Evolutionary conservation across 1,284 basidiomycete genomes (phyloP).

Genomic region (Cryptococcus sp.): DNA sequence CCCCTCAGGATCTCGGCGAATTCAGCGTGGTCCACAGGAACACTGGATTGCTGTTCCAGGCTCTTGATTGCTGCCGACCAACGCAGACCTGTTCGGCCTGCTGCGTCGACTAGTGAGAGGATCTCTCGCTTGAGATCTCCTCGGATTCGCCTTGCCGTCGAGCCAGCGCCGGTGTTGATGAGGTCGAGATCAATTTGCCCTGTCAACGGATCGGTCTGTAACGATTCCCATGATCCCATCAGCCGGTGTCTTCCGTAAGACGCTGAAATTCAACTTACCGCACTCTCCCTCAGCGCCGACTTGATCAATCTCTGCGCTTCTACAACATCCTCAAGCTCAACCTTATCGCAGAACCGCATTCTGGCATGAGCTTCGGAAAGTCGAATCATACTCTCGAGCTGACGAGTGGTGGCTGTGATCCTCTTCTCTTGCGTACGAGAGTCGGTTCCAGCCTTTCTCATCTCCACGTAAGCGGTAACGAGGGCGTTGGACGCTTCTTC

Average conservation of each 20-base stretch:
- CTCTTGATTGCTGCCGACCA: slow-evolving; percentile 76
- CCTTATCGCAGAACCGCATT: slow-evolving; percentile 84
- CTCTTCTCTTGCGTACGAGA: slow-evolving; percentile 83
- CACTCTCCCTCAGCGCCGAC: slow-evolving; percentile 89
- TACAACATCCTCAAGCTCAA: slow-evolving; percentile 82
- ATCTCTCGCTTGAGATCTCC: slow-evolving; percentile 80
- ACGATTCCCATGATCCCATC: too few relatives aligned
- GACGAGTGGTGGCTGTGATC: slow-evolving; percentile 96
- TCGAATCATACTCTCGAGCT: slow-evolving; percentile 98
- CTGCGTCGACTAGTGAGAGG: slow-evolving; percentile 66
- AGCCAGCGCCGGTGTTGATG: slow-evolving; percentile 88
- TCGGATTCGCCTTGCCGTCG: slow-evolving; percentile 75
- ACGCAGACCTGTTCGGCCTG: slow-evolving; percentile 65
- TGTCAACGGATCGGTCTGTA: slow-evolving; percentile 81
- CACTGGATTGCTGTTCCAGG: slow-evolving; percentile 74
- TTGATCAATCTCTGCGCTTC: slow-evolving; percentile 93
- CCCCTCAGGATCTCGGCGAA: slow-evolving; percentile 78
- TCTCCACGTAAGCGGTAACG: slow-evolving; percentile 85
- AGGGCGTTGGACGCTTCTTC: slow-evolving; percentile 83
- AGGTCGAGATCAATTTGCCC: slow-evolving; percentile 91
- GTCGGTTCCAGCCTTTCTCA: slow-evolving; percentile 89
- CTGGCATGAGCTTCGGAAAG: slow-evolving; percentile 93
- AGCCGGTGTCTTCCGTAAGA: not conserved
- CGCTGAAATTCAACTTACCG: slow-evolving; percentile 53
- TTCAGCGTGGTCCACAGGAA: slow-evolving; percentile 73